phyloP scores from a whole-genome alignment of 208 protist genomes.

The Phytomonas francai region DNA sequence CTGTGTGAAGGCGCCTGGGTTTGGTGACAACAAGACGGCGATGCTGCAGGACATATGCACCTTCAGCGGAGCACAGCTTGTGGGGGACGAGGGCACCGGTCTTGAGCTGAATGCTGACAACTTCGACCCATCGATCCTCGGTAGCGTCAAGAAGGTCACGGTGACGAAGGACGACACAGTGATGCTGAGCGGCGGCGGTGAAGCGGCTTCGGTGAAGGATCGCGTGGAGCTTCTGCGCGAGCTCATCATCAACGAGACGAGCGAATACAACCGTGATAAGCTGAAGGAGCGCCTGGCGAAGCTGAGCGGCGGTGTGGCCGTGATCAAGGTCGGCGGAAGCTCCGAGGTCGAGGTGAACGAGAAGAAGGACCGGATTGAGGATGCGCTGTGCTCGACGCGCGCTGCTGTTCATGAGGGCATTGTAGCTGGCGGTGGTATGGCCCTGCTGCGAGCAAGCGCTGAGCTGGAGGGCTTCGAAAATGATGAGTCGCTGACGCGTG shows the following conservation, averaged over 20 bases:
- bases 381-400: constrained; percentile 98
- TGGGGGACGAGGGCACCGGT: constrained; percentile 91
- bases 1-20: constrained; percentile 98
- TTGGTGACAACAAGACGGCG: constrained; percentile 97
- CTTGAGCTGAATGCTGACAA: constrained; percentile 74
- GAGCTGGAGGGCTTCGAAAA: constrained; percentile 79
- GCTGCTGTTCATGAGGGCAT: constrained; percentile 99
- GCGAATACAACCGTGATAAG: constrained; percentile 97
- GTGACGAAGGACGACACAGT: constrained; percentile 97
- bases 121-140: constrained; percentile 71
- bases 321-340: constrained; percentile 96
- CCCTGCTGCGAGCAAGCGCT: constrained; percentile 91
- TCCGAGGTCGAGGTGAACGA: constrained; percentile 98
- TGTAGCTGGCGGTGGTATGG: constrained; percentile 96
- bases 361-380: constrained; percentile 98
- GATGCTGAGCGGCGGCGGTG: constrained; percentile 94
- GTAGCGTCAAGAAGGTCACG: constrained; percentile 77
- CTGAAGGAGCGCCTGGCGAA: constrained; percentile 97
- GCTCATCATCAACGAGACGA: constrained; percentile 76
- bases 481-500: constrained; percentile 57
- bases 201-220: constrained; percentile 84
- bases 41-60: constrained; percentile 98
- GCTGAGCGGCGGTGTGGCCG: constrained; percentile 94
- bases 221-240: constrained; percentile 90
- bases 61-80: constrained; percentile 92